A percentile compares a stretch with the other conserved stretches of the same genome.
These are phyloP conservation scores for Xylaria polymorpha DNA, from an alignment of 2,329 filamentous ascomycete genomes.

Conservation along the genomic window DNA sequence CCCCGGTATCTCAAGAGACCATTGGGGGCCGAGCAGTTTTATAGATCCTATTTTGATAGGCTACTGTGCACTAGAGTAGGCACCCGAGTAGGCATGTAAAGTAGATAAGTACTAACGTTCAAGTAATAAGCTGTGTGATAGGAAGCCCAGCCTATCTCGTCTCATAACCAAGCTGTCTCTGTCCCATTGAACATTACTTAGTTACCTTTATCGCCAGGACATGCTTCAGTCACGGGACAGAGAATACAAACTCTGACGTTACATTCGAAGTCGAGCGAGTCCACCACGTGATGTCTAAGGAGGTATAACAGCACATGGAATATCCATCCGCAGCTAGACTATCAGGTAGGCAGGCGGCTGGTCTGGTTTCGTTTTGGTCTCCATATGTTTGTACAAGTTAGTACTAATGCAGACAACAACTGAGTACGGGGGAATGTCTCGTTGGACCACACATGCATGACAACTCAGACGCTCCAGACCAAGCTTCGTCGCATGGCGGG, in stretches of 20 bases:
- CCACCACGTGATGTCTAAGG: conserved; percentile 14
- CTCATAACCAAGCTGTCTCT: conserved; percentile 5
- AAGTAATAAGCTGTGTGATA: conserved; percentile 11
- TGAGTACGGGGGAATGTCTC: not conserved
- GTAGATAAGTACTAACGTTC: not conserved
- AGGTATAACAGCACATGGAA: not conserved
- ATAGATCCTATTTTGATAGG: conserved; percentile 13
- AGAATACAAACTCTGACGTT: conserved; percentile 3
- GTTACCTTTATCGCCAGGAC: not conserved
- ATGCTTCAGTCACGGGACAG: conserved; percentile 11
- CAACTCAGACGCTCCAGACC: conserved; percentile 24
- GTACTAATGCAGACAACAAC: not conserved
- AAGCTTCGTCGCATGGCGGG: conserved; percentile 9
- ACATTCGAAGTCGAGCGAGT: not conserved
- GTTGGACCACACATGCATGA: conserved; percentile 26
- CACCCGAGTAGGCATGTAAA: not conserved
- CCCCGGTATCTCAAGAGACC: not conserved
- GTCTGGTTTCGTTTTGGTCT: not conserved
- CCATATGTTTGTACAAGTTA: not conserved
- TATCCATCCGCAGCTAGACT: not conserved
- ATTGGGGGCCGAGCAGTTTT: conserved; percentile 16
- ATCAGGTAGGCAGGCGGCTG: not conserved
- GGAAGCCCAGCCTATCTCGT: conserved; percentile 1
- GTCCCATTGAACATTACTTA: not conserved
- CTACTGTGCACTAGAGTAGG: conserved; percentile 1